Evolutionary conservation across 805 yeast species (phyloP).

Genomic region (Suhomyces tanzawaensis): DNA sequence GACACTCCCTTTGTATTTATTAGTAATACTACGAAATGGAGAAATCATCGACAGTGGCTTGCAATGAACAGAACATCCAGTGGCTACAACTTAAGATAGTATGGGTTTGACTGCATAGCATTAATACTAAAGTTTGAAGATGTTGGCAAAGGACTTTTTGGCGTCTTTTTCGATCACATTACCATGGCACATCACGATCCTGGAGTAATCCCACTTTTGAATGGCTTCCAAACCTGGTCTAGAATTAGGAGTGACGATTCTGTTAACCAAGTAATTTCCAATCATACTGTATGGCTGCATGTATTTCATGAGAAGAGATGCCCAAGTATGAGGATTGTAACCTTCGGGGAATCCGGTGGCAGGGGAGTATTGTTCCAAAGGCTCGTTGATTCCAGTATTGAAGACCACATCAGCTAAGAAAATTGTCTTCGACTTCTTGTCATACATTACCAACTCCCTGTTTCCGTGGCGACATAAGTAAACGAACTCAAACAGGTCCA

Average conservation of each 20-base stretch:
- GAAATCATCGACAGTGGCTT: too few relatives aligned
- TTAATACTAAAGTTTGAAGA: constrained; percentile 13
- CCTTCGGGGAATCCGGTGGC: constrained; percentile 12
- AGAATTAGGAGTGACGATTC: constrained; percentile 2
- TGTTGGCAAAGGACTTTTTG: constrained; percentile 23
- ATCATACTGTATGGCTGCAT: constrained; percentile 11
- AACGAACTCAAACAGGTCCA: constrained; percentile 12
- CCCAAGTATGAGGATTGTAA: constrained; percentile 13
- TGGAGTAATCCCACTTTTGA: constrained; percentile 44
- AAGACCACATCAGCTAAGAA: constrained; percentile 14
- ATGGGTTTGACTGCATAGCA: too few relatives aligned
- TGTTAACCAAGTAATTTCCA: constrained; percentile 6
- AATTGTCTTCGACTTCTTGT: constrained; percentile 9
- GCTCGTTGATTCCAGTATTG: constrained; percentile 9
- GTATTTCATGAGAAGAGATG: constrained; percentile 12
- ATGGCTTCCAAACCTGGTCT: constrained; percentile 25
- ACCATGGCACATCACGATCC: constrained; percentile 61
- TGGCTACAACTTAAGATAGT: too few relatives aligned
- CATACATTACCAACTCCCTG: constrained; percentile 15
- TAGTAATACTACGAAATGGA: too few relatives aligned
- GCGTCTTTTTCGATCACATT: constrained; percentile 44
- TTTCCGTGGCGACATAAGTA: constrained; percentile 9
- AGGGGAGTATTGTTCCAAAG: constrained; percentile 14
- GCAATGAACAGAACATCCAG: too few relatives aligned
- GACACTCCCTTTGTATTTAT: too few relatives aligned